Conservation (phyloP, 2,329 filamentous ascomycete species). For the Colletotrichum limetticola region DNA sequence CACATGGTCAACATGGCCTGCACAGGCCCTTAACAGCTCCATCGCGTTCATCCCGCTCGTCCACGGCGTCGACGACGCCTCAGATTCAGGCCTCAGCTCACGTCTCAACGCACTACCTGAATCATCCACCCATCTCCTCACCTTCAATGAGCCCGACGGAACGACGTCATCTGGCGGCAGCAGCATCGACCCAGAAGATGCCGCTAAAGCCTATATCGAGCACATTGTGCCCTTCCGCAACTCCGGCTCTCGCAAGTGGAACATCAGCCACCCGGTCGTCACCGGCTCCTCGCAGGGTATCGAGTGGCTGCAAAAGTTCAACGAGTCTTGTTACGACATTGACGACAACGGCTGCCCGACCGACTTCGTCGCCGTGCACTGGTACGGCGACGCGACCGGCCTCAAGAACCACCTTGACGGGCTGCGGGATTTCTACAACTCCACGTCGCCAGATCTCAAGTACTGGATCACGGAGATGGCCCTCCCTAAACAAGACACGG, state of each 20-base stretch:
- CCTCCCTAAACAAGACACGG: constrained; percentile 45
- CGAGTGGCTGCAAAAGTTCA: constrained; percentile 52
- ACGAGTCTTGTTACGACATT: constrained; percentile 51
- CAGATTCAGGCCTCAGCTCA: constrained; percentile 39
- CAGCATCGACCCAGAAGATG: constrained; percentile 49
- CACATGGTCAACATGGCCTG: constrained; percentile 51
- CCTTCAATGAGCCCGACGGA: constrained; percentile 56
- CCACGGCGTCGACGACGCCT: constrained; percentile 48
- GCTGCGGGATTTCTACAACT: constrained; percentile 49
- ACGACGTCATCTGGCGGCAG: constrained; percentile 51
- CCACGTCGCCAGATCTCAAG: constrained; percentile 35
- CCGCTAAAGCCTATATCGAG: constrained; percentile 49
- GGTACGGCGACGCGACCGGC: constrained; percentile 51
- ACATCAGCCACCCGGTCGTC: constrained; percentile 53
- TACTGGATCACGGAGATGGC: constrained; percentile 56
- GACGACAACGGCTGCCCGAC: constrained; percentile 49
- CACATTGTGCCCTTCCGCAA: constrained; percentile 46
- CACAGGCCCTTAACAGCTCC: constrained; percentile 38
- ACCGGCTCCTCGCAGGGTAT: constrained; percentile 51
- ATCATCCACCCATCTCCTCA: constrained; percentile 51
- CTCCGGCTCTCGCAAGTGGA: constrained; percentile 43
- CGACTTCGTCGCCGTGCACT: constrained; percentile 54
- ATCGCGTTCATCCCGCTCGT: constrained; percentile 51
- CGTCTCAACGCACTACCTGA: constrained; percentile 43
- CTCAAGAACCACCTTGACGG: constrained; percentile 48